These are phyloP conservation scores for Apium graveolens DNA, from an alignment of 129 eudicot genomes.

Conservation along the genomic window DNA sequence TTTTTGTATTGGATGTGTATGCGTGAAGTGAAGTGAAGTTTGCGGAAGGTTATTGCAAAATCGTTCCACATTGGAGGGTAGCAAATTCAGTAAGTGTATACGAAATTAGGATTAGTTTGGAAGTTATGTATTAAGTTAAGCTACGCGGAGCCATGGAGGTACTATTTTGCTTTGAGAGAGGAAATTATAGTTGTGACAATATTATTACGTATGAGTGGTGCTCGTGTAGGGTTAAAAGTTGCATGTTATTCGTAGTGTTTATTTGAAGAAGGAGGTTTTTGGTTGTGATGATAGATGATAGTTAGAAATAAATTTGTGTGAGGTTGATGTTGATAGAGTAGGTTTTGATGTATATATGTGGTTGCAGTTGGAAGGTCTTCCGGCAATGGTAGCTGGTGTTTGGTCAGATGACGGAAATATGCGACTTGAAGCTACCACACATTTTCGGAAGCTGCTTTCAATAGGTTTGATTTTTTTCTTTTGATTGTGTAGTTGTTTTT, in stretches of 20 bases:
- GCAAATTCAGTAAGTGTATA: not conserved
- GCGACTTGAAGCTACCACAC: slow-evolving; percentile 24
- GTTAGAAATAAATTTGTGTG: not conserved
- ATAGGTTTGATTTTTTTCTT: slow-evolving; percentile 15
- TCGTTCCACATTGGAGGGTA: not conserved
- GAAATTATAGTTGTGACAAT: not conserved
- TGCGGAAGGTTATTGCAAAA: not conserved
- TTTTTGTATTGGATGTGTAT: no score
- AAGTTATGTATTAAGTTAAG: not conserved
- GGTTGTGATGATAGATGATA: not conserved
- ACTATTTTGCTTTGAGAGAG: not conserved
- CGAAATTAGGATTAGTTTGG: no score
- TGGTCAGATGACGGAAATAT: slow-evolving; percentile 17
- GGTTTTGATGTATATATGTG: not conserved
- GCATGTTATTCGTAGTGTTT: not conserved
- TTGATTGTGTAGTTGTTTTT: not conserved
- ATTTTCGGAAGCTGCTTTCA: slow-evolving; percentile 28
- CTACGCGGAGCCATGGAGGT: not conserved
- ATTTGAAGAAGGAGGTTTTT: not conserved
- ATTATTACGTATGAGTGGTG: not conserved
- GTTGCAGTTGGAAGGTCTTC: slow-evolving; percentile 16
- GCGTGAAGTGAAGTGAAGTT: not conserved
- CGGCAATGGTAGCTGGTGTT: slow-evolving; percentile 26
- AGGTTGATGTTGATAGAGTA: not conserved
- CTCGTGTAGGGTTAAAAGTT: not conserved